Conservation (phyloP, 225 moss, liverwort and hornwort genomes). For the Sphagnum tenellum region DNA sequence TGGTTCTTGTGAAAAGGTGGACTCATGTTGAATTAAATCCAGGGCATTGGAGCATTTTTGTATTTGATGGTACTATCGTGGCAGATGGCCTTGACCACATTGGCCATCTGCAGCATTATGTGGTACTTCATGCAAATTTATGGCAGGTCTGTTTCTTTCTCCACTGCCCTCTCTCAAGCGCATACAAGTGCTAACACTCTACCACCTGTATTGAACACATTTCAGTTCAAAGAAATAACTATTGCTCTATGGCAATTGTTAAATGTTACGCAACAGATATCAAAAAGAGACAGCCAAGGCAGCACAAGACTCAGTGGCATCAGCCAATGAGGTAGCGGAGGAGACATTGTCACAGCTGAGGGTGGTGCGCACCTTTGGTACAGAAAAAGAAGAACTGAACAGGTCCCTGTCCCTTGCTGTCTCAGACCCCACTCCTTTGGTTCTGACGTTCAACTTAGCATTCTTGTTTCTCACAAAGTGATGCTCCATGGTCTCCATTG, state of each 20-base stretch:
- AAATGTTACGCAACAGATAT: constrained; percentile 37
- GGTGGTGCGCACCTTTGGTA: constrained; percentile 92
- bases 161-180: too few relatives aligned
- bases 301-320: constrained; percentile 91
- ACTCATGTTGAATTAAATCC: constrained; percentile 3
- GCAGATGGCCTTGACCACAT: constrained; percentile 86
- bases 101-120: constrained; percentile 74
- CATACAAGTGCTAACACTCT: too few relatives aligned
- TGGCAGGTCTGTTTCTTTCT: constrained; percentile 47
- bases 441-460: too few relatives aligned
- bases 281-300: constrained; percentile 70
- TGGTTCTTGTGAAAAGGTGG: too few relatives aligned
- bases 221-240: too few relatives aligned
- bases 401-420: constrained; percentile 33
- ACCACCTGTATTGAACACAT: too few relatives aligned
- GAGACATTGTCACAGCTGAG: constrained; percentile 85
- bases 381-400: constrained; percentile 74
- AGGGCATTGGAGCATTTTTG: constrained; percentile 79
- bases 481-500: too few relatives aligned
- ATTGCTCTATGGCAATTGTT: too few relatives aligned
- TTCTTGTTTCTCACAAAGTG: too few relatives aligned
- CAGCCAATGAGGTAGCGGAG: constrained; percentile 96
- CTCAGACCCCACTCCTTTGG: background rate
- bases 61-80: constrained; percentile 85
- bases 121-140: constrained; percentile 77